Evolutionary conservation across 108 stramenopile species (phyloP).

Genomic region (Pseudonitzschia pungens): DNA sequence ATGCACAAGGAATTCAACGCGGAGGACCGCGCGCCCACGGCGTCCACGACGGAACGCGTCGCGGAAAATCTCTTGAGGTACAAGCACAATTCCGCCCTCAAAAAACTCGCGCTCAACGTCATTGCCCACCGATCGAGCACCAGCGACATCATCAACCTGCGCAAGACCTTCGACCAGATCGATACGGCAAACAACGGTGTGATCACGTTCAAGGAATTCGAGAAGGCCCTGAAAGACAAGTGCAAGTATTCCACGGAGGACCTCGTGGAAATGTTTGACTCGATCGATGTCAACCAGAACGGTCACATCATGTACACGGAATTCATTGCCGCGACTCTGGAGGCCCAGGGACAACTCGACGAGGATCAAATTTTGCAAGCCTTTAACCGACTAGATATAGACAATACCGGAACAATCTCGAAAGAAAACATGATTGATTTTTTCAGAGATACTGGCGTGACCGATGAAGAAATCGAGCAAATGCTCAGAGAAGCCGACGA

Average conservation of each 20-base stretch:
- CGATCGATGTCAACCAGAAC: constrained; percentile 62
- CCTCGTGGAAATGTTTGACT: constrained; percentile 43
- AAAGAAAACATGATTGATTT: constrained; percentile 51
- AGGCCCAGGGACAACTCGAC: constrained; percentile 46
- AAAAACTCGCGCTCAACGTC: constrained; percentile 51
- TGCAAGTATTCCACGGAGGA: constrained; percentile 43
- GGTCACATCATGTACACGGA: constrained; percentile 75
- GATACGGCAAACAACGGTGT: constrained; percentile 66
- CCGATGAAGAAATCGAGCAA: constrained; percentile 39
- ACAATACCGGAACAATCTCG: constrained; percentile 74
- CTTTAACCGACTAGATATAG: constrained; percentile 81
- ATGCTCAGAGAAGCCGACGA: constrained; percentile 50
- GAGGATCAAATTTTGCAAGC: constrained; percentile 71
- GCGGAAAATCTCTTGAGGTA: constrained; percentile 40
- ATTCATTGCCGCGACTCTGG: constrained; percentile 64
- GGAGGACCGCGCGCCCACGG: constrained; percentile 23
- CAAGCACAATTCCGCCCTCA: constrained; percentile 46
- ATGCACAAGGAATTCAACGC: constrained; percentile 44
- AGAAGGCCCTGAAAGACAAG: constrained; percentile 35
- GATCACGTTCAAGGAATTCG: constrained; percentile 56
- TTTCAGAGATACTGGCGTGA: constrained; percentile 36
- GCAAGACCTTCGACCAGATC: constrained; percentile 70
- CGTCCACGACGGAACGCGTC: constrained; percentile 23
- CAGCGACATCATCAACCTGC: constrained; percentile 72
- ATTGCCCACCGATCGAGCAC: constrained; percentile 61